A percentile compares a stretch with the other conserved stretches of the same genome.
phyloP scores from a whole-genome alignment of 495 filamentous ascomycete species.

The Diplogelasinospora grovesii region DNA sequence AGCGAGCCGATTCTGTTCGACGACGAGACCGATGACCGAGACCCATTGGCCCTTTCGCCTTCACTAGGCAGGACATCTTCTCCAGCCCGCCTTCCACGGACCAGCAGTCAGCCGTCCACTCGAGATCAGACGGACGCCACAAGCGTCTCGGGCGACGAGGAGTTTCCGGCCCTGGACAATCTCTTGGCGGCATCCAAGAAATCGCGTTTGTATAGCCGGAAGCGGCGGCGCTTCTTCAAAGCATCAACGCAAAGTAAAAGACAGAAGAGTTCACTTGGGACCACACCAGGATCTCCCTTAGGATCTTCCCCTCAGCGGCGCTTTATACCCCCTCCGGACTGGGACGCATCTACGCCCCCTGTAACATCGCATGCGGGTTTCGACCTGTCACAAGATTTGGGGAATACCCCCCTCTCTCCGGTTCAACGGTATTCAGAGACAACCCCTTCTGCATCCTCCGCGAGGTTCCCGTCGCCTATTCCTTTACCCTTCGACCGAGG shows the following conservation, averaged over 20 bases:
- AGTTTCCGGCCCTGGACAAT: conserved; percentile 29
- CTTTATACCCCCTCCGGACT: conserved; percentile 9
- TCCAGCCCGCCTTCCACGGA: conserved; percentile 2
- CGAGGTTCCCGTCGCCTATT: neutral
- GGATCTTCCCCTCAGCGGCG: conserved; percentile 14
- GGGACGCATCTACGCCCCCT: conserved; percentile 20
- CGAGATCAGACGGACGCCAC: conserved; percentile 22
- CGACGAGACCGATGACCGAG: conserved; percentile 16
- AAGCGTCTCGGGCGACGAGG: conserved; percentile 30
- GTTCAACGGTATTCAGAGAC: neutral
- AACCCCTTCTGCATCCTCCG: neutral
- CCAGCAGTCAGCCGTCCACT: conserved; percentile 19
- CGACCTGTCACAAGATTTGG: conserved; percentile 7
- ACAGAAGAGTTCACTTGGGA: conserved; percentile 12
- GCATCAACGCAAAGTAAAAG: conserved; percentile 17
- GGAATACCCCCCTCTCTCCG: conserved; percentile 1
- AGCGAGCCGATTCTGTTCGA: conserved; percentile 20
- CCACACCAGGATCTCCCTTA: conserved; percentile 14
- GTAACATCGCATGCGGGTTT: neutral
- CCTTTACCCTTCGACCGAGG: neutral
- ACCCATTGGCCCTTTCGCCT: conserved; percentile 25
- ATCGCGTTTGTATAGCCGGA: conserved; percentile 6
- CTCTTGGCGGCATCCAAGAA: conserved; percentile 13
- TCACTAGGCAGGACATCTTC: conserved; percentile 23
- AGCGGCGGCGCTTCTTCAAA: conserved; percentile 13